Conservation (phyloP, 2,329 filamentous ascomycete genomes). For the Aspergillus sp. region DNA sequence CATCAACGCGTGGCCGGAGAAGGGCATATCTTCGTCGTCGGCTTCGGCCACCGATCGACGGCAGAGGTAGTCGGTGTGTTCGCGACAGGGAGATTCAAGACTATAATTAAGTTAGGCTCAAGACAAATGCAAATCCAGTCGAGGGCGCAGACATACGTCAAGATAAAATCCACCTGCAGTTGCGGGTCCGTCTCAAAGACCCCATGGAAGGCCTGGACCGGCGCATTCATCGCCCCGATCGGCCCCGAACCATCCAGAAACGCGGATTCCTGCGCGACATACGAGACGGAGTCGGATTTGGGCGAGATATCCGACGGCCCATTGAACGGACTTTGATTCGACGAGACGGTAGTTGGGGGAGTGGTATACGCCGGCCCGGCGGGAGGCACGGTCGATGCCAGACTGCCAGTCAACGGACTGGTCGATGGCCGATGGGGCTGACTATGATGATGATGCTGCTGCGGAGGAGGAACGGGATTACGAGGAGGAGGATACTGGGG, state of each 20-base stretch:
- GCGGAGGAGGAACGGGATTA: no score
- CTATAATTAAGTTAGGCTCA: slow-evolving; percentile 8
- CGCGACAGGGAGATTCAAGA: slow-evolving; percentile 47
- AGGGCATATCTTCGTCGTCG: slow-evolving; percentile 51
- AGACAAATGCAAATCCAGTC: no score
- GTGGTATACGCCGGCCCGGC: slow-evolving; percentile 21
- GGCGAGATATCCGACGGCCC: slow-evolving; percentile 18
- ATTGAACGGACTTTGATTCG: slow-evolving; percentile 23
- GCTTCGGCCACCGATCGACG: slow-evolving; percentile 58
- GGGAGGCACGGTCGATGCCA: slow-evolving; percentile 20
- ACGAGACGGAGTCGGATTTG: neutral
- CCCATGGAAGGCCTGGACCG: slow-evolving; percentile 23
- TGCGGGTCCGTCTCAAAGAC: slow-evolving; percentile 41
- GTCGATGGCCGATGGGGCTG: slow-evolving; percentile 8
- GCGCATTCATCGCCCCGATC: slow-evolving; percentile 4
- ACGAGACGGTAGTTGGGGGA: slow-evolving; percentile 27
- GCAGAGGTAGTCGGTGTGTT: slow-evolving; percentile 71
- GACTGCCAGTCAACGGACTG: slow-evolving; percentile 38
- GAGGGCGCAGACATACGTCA: slow-evolving; percentile 31
- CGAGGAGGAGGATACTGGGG: no score
- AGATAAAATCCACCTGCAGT: slow-evolving; percentile 40
- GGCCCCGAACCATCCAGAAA: slow-evolving; percentile 15
- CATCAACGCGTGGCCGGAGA: slow-evolving; percentile 90
- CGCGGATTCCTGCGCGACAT: slow-evolving; percentile 4
- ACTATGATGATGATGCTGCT: no score